Percentiles rank a stretch among this genome's conserved stretches.
Evolutionary conservation across 2,329 filamentous ascomycete genomes (phyloP).

Genomic region (Pestalotiopsis sp.): DNA sequence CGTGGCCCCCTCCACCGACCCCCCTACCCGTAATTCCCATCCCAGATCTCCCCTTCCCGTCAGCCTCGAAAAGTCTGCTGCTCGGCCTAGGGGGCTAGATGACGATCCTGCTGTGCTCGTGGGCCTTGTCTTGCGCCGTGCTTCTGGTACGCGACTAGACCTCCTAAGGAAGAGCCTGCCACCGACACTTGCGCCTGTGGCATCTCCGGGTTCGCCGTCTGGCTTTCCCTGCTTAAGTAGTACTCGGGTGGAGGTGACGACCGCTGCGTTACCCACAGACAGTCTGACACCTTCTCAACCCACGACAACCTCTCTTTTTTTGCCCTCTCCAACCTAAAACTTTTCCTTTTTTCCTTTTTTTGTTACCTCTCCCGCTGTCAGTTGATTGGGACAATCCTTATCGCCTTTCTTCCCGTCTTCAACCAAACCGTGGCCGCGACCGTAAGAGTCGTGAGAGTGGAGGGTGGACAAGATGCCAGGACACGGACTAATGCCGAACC

Average conservation of each 20-base stretch:
- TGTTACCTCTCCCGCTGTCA: neutral
- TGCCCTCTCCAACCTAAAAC: neutral
- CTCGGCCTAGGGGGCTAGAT: neutral
- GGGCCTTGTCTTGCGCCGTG: slow-evolving; percentile 9
- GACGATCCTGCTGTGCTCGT: slow-evolving; percentile 3
- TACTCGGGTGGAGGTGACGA: slow-evolving; percentile 8
- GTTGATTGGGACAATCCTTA: neutral
- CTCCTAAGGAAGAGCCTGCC: neutral
- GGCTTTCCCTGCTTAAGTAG: slow-evolving; percentile 3
- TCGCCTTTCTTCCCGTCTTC: neutral
- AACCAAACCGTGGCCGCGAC: neutral
- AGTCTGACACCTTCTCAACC: neutral
- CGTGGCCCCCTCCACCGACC: neutral
- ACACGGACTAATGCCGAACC: slow-evolving; percentile 31
- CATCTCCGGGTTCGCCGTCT: slow-evolving; percentile 9
- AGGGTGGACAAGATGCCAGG: slow-evolving; percentile 26
- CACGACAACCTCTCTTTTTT: neutral
- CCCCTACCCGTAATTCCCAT: slow-evolving; percentile 8
- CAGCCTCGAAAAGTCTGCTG: slow-evolving; percentile 8
- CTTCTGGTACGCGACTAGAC: slow-evolving; percentile 6
- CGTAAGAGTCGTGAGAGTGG: slow-evolving; percentile 15
- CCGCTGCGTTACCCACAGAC: slow-evolving; percentile 10
- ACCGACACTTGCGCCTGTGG: slow-evolving; percentile 2
- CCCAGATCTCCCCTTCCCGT: slow-evolving; percentile 11
- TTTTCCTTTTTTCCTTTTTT: neutral